A percentile compares a stretch with the other conserved stretches of the same genome.
These are phyloP conservation scores for Cladophialophora exuberans DNA, from an alignment of 2,329 filamentous ascomycete genomes.

Conservation along the genomic window DNA sequence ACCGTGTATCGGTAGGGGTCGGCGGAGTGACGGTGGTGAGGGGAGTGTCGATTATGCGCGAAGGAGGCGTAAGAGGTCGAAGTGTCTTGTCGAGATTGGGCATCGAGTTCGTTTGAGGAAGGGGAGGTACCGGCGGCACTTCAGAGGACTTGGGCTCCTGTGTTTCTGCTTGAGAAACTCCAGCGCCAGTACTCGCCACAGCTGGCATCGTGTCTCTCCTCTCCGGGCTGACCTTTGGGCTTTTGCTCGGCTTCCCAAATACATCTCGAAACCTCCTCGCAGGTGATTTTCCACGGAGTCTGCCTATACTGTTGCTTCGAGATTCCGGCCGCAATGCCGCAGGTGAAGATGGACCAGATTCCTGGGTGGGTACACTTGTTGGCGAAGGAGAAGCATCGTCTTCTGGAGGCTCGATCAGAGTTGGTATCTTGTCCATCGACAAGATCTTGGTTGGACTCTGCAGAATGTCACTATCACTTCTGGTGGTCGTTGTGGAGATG, in stretches of 20 bases:
- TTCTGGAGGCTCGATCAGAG: conserved; percentile 22
- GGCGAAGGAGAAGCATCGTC: conserved; percentile 20
- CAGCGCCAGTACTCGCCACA: conserved; percentile 30
- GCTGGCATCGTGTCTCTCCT: conserved; percentile 27
- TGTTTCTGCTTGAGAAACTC: too few relatives aligned
- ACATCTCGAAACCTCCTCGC: conserved; percentile 72
- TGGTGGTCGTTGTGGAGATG: conserved; percentile 58
- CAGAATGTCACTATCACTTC: conserved; percentile 42
- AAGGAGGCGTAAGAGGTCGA: conserved; percentile 34
- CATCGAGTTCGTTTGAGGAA: conserved; percentile 22
- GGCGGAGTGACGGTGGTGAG: conserved; percentile 66
- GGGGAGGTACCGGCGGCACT: neutral
- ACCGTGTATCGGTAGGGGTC: conserved; percentile 58
- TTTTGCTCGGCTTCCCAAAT: conserved; percentile 62
- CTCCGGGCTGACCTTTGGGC: conserved; percentile 53
- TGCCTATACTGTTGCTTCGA: conserved; percentile 35
- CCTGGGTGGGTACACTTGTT: conserved; percentile 12
- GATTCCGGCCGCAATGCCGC: conserved; percentile 41
- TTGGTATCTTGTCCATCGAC: conserved; percentile 20
- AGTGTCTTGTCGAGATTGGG: conserved; percentile 21
- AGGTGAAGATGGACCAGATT: conserved; percentile 26
- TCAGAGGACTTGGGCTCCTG: conserved; percentile 3
- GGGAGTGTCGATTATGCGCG: conserved; percentile 42
- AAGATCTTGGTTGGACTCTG: conserved; percentile 32
- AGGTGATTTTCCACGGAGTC: conserved; percentile 68